Evolutionary conservation across 176 grass and related monocot genomes (phyloP).

Genomic region (Zea mays): Zm-B73-REFERENCE-NAM-5.0 NC_050104.1:148413501-148414000

Average conservation of each 20-base stretch:
- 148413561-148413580: constrained; percentile 19
- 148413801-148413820: background rate
- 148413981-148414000: background rate
- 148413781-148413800: constrained; percentile 20
- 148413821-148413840: background rate
- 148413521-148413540: constrained; percentile 63
- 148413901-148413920: background rate
- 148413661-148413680: constrained; percentile 92
- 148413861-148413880: background rate
- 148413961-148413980: background rate
- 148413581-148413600: constrained; percentile 40
- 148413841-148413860: constrained; percentile 4
- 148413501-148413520: constrained; percentile 94
- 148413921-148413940: background rate
- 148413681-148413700: constrained; percentile 87
- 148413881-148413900: background rate
- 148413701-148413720: constrained; percentile 83
- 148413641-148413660: constrained; percentile 95
- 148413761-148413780: constrained; percentile 51
- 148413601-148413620: constrained; percentile 25
- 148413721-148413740: constrained; percentile 61
- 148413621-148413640: constrained; percentile 88
- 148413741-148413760: constrained; percentile 67
- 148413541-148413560: constrained; percentile 21
- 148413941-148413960: background rate